These are phyloP conservation scores for Microdochium nivale DNA, from an alignment of 2,329 filamentous ascomycete species.

Conservation along the genomic window DNA sequence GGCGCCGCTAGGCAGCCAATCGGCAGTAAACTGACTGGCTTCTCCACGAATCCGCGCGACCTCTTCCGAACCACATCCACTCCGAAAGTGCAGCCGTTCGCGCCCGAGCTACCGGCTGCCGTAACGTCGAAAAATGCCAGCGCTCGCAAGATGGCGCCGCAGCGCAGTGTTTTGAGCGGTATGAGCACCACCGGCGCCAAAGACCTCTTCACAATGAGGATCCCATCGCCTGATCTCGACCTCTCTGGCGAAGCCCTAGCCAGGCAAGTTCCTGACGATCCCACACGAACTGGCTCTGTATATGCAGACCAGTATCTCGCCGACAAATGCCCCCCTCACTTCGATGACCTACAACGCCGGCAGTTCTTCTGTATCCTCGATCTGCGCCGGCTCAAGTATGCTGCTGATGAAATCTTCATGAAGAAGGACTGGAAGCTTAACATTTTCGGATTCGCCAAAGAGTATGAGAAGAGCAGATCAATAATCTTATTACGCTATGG, in stretches of 20 bases:
- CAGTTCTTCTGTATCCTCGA: conserved; percentile 58
- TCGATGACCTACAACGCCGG: conserved; percentile 50
- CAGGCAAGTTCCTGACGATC: conserved; percentile 43
- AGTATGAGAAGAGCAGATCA: conserved; percentile 55
- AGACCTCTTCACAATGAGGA: conserved; percentile 50
- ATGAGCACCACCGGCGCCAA: conserved; percentile 39
- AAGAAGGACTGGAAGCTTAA: conserved; percentile 57
- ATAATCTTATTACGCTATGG: conserved; percentile 54
- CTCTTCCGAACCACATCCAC: conserved; percentile 20
- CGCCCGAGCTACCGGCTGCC: conserved; percentile 17
- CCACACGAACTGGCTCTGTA: conserved; percentile 42
- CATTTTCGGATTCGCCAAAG: conserved; percentile 53
- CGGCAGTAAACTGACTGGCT: conserved; percentile 11
- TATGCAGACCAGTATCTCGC: conserved; percentile 52
- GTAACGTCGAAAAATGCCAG: conserved; percentile 9
- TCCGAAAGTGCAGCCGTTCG: conserved; percentile 17
- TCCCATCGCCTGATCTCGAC: conserved; percentile 46
- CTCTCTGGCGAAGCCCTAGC: conserved; percentile 46
- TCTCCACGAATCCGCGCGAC: conserved; percentile 14
- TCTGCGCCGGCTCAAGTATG: conserved; percentile 51
- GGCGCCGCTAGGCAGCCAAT: conserved; percentile 12
- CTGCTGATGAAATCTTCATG: conserved; percentile 50
- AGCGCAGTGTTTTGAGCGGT: conserved; percentile 36
- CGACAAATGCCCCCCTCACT: conserved; percentile 46
- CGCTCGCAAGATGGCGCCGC: conserved; percentile 17